Evolutionary conservation across 2,329 filamentous ascomycete genomes (phyloP), one percentile per base, ranked within the genome.

Genomic region (Aspergillus pseudotamarii): DNA sequence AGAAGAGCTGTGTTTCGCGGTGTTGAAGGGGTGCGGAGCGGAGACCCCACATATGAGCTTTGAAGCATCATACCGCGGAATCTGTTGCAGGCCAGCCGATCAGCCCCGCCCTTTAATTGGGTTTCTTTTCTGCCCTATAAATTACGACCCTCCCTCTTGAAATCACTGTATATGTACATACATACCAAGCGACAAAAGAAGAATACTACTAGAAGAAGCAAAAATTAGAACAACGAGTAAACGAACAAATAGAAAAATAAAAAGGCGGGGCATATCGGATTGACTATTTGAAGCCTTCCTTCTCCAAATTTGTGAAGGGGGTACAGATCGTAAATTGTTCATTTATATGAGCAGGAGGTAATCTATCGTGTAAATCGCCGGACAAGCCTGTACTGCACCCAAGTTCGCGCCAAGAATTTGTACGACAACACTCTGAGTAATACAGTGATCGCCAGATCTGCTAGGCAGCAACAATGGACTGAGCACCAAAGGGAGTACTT

Each of bases 1-100:
- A 63, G 32, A 63, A 67, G 63, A 71, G 69, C 57, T 67, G 71
- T 61, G 69, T 60, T 58, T 45, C 14, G 45, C 51, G 26, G 36
- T 45, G 45, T 68, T 59, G 26, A 60, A 61, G 34, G 41, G 51
- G 48, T 61, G 67, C 57, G 64, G 63, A 66, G 61, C 61, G 59
- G 62, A 60, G 58, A 66, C 66, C 62, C 68, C 65, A 65, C 62
- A 61, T 50, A 41, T 43, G 41, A 36, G 38, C 26, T 46, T 50
- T 55, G 32, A 38, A 38, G n/a, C 32, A 34, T 55, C 51, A 54
- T 54, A 11, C 30, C 51, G 51, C 32, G 51, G 51, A 55, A 38
- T n/a, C 28, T 6, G 26, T 51, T 34, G 28, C 28, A 51, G 28
- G 16, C 28, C 48, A 23, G 48, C 28, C 28, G 53, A 41, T 43